Percentiles rank a stretch among this genome's conserved stretches.
phyloP scores from a whole-genome alignment of 495 filamentous ascomycete species.

The Penicillium verhagenii region DNA sequence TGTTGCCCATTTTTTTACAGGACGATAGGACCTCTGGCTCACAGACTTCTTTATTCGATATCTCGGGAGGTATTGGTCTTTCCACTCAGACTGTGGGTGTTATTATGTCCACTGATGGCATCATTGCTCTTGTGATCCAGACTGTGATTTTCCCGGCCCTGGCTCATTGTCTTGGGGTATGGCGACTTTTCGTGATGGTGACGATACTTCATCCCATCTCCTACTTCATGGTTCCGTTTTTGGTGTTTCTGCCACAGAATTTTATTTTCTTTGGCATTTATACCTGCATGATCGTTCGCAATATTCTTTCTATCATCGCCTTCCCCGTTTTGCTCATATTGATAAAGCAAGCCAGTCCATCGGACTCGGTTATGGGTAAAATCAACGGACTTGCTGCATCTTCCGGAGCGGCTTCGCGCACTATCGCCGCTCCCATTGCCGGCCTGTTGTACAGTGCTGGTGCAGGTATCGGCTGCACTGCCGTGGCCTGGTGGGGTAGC shows the following conservation, averaged over 20 bases:
- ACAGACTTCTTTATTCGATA: constrained; percentile 47
- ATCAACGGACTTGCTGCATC: constrained; percentile 82
- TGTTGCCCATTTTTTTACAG: constrained; percentile 81
- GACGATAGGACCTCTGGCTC: constrained; percentile 50
- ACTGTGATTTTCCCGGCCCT: constrained; percentile 70
- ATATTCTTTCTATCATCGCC: constrained; percentile 71
- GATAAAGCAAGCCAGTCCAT: constrained; percentile 79
- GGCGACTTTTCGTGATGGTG: constrained; percentile 68
- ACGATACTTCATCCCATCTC: constrained; percentile 72
- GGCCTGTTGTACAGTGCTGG: constrained; percentile 73
- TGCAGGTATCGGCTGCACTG: constrained; percentile 64
- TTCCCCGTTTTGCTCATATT: constrained; percentile 80
- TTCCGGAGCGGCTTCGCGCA: constrained; percentile 73
- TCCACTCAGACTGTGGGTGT: constrained; percentile 71
- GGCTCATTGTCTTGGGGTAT: constrained; percentile 70
- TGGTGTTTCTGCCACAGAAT: constrained; percentile 59
- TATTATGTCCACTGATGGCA: constrained; percentile 76
- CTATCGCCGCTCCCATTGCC: constrained; percentile 71
- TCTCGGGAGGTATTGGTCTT: constrained; percentile 73
- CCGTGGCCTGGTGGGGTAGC: constrained; percentile 77
- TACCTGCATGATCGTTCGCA: constrained; percentile 65
- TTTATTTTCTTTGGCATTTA: constrained; percentile 70
- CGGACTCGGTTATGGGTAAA: constrained; percentile 63
- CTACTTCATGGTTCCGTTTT: constrained; percentile 72
- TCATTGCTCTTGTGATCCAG: constrained; percentile 78